phyloP scores from a whole-genome alignment of 164 flowering plant genomes.

The Hamamelis virginiana region DNA sequence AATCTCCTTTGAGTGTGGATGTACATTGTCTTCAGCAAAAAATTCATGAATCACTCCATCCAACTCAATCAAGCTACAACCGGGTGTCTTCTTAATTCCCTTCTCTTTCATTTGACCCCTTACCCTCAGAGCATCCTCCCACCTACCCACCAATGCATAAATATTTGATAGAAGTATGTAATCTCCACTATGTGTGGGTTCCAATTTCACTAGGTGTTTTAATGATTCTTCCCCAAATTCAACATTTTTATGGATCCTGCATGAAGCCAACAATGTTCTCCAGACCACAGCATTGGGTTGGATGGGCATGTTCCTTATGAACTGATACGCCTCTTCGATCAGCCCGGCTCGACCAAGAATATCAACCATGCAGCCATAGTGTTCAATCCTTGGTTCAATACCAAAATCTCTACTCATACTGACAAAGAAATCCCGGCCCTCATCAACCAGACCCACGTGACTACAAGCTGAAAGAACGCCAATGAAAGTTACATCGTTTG shows the following conservation, averaged over 20 bases:
- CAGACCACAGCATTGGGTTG: constrained; percentile 43
- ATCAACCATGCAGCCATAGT: constrained; percentile 56
- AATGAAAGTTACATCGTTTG: constrained; percentile 46
- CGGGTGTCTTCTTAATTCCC: constrained; percentile 48
- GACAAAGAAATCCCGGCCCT: constrained; percentile 31
- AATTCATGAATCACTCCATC: constrained; percentile 44
- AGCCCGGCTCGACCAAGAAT: constrained; percentile 49
- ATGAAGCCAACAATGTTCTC: constrained; percentile 48
- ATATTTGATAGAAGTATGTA: constrained; percentile 47
- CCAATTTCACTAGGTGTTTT: constrained; percentile 27
- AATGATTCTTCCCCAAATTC: constrained; percentile 40
- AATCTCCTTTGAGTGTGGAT: constrained; percentile 29
- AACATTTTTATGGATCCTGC: constrained; percentile 42
- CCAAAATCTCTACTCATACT: constrained; percentile 42
- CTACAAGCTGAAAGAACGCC: constrained; percentile 52
- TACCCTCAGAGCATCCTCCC: constrained; percentile 36
- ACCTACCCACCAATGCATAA: constrained; percentile 39
- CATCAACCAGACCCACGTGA: constrained; percentile 46
- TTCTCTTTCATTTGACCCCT: constrained; percentile 38
- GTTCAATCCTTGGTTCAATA: constrained; percentile 48
- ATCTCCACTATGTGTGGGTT: constrained; percentile 40
- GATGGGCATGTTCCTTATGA: constrained; percentile 42
- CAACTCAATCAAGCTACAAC: constrained; percentile 43
- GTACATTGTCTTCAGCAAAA: constrained; percentile 32
- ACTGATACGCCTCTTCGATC: constrained; percentile 43